A percentile compares a stretch with the other conserved stretches of the same genome.
These are phyloP conservation scores for Alternaria alternata DNA, from an alignment of 2,329 filamentous ascomycete species.

Conservation along the genomic window DNA sequence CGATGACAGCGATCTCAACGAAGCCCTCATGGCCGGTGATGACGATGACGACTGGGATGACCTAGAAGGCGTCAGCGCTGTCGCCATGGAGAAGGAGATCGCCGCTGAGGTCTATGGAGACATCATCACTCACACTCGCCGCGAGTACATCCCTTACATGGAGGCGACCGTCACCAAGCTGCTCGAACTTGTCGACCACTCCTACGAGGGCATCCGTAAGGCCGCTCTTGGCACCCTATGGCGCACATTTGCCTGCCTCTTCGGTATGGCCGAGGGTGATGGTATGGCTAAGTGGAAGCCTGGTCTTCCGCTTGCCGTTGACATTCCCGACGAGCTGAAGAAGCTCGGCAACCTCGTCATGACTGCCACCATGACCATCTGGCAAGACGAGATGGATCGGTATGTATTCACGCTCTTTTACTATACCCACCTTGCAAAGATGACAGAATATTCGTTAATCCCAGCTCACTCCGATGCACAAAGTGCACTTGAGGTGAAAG, in stretches of 20 bases:
- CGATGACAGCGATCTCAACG: constrained; percentile 67
- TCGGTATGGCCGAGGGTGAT: constrained; percentile 83
- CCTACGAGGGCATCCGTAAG: constrained; percentile 93
- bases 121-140: constrained; percentile 85
- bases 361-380: constrained; percentile 82
- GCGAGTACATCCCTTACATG: constrained; percentile 82
- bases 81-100: constrained; percentile 96
- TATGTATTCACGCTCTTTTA: constrained; percentile 63
- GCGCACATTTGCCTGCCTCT: constrained; percentile 91
- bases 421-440: constrained; percentile 58
- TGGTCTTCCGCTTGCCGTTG: constrained; percentile 81
- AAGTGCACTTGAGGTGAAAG: constrained; percentile 86
- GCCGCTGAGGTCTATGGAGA: constrained; percentile 95
- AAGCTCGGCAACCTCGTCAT: constrained; percentile 88
- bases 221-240: constrained; percentile 90
- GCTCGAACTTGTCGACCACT: constrained; percentile 82
- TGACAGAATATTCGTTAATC: constrained; percentile 90
- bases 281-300: constrained; percentile 84
- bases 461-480: constrained; percentile 99
- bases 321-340: constrained; percentile 79
- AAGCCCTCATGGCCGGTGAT: constrained; percentile 68
- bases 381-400: constrained; percentile 92
- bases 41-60: constrained; percentile 87
- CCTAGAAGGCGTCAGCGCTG: constrained; percentile 82
- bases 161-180: constrained; percentile 87